A percentile compares a stretch with the other conserved stretches of the same genome.
Conservation (phyloP, 169 alveolate genomes). For the Hepatocystis sp. region DNA sequence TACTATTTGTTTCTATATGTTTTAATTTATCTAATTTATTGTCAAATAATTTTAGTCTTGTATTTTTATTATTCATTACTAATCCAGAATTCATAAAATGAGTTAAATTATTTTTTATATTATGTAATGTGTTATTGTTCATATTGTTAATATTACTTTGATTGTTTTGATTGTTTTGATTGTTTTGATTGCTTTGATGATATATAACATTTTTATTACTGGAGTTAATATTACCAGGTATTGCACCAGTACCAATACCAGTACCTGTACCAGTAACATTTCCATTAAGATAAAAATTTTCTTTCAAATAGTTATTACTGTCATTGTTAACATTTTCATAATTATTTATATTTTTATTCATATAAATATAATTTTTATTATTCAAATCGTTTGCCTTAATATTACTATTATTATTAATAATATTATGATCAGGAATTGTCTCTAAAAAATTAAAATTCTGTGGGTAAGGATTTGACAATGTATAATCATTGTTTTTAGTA, state of each 20-base stretch:
- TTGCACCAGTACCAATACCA: too few species aligned
- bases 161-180: slow-evolving; percentile 7
- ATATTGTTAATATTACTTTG: not conserved
- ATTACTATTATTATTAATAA: not conserved
- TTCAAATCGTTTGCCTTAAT: slow-evolving; percentile 7
- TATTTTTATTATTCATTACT: not conserved
- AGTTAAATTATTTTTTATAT: slow-evolving; percentile 11
- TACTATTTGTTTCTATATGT: slow-evolving; percentile 4
- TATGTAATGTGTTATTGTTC: not conserved
- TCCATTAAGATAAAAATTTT: too few species aligned
- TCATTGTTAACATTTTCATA: slow-evolving; percentile 9
- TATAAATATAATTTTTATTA: not conserved
- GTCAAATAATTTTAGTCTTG: slow-evolving; percentile 12
- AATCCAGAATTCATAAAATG: slow-evolving; percentile 12
- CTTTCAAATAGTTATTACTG: slow-evolving; percentile 17
- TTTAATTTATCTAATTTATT: slow-evolving; percentile 1
- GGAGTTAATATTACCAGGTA: too few species aligned
- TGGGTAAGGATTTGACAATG: too few species aligned
- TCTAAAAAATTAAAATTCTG: too few species aligned
- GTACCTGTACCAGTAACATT: too few species aligned
- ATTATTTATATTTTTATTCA: not conserved
- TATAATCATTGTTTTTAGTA: slow-evolving; percentile 12
- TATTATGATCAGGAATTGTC: too few species aligned
- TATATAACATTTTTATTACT: too few species aligned
- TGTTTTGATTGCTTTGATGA: slow-evolving; percentile 22